Percentiles rank a stretch among this genome's conserved stretches.
Conservation (phyloP, 352 stramenopile species). For the Globisporangium canariense region DNA sequence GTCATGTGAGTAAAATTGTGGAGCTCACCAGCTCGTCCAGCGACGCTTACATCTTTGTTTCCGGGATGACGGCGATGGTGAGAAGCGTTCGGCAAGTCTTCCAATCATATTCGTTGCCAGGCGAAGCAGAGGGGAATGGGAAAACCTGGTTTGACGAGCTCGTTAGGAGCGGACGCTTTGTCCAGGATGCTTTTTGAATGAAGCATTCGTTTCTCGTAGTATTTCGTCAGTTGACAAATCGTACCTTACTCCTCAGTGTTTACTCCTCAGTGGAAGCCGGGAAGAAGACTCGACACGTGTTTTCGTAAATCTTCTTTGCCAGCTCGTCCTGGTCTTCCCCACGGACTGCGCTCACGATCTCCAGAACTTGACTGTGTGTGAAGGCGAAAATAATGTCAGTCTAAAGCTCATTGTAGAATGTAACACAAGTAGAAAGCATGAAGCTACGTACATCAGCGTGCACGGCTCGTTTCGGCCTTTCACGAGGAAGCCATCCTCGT, state of each 20-base stretch:
- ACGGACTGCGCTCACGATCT: slow-evolving; percentile 71
- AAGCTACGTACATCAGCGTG: slow-evolving; percentile 89
- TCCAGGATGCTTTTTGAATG: slow-evolving; percentile 10
- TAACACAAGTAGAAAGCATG: background rate
- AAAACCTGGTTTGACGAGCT: slow-evolving; percentile 14
- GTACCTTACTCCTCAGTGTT: background rate
- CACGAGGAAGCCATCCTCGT: slow-evolving; percentile 77
- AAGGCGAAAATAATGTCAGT: no score
- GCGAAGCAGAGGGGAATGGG: background rate
- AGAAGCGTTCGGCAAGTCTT: slow-evolving; percentile 11
- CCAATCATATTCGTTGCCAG: background rate
- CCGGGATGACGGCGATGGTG: slow-evolving; percentile 8
- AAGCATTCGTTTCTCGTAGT: background rate
- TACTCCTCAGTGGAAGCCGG: background rate
- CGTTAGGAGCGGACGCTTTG: slow-evolving; percentile 3
- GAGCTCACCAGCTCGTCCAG: background rate
- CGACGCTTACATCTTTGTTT: slow-evolving; percentile 13
- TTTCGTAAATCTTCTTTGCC: slow-evolving; percentile 44
- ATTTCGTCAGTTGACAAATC: background rate
- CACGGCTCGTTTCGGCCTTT: slow-evolving; percentile 96
- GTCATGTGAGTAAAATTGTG: slow-evolving; percentile 18
- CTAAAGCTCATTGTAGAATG: background rate
- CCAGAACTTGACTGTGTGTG: slow-evolving; percentile 67
- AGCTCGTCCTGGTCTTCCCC: slow-evolving; percentile 47
- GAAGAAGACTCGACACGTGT: slow-evolving; percentile 75